phyloP scores from a whole-genome alignment of 176 grass and related monocot species.

The Lolium rigidum region DNA sequence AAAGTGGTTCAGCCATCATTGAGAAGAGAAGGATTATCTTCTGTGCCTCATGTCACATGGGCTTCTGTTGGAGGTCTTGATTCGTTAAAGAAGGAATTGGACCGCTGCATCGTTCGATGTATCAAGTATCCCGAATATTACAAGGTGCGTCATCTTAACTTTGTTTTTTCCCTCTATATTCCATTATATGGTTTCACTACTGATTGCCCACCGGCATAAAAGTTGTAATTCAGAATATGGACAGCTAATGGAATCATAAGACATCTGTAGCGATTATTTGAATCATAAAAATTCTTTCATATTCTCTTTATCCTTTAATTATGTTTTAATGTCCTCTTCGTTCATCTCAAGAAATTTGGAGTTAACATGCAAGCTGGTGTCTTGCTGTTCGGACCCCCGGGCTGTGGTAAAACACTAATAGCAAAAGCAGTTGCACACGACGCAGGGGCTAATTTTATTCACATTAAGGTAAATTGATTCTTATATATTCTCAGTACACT shows the following conservation, averaged over 20 bases:
- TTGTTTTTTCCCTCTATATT: too few species aligned
- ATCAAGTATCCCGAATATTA: constrained; percentile 86
- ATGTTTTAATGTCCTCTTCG: constrained; percentile 20
- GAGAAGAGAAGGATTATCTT: constrained; percentile 98
- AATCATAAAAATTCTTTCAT: too few species aligned
- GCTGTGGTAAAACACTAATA: constrained; percentile 98
- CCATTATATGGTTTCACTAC: neutral
- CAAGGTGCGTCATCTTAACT: constrained; percentile 47
- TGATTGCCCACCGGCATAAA: neutral
- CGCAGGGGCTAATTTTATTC: constrained; percentile 93
- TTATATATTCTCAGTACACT: constrained; percentile 10
- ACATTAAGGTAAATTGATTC: constrained; percentile 72
- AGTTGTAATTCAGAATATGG: neutral
- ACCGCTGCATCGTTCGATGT: constrained; percentile 73
- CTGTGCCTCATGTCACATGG: constrained; percentile 91
- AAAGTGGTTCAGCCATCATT: constrained; percentile 92
- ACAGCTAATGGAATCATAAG: neutral
- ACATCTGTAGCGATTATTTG: neutral
- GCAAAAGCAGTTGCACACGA: constrained; percentile 98
- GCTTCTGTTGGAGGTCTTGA: constrained; percentile 86
- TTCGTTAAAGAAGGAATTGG: constrained; percentile 71
- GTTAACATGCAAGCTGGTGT: constrained; percentile 81
- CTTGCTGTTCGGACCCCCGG: constrained; percentile 89
- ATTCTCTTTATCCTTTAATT: neutral
- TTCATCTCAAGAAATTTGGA: constrained; percentile 68